Evolutionary conservation across 306 rosid species (phyloP).

Genomic region (Dalbergia cultrata): DNA sequence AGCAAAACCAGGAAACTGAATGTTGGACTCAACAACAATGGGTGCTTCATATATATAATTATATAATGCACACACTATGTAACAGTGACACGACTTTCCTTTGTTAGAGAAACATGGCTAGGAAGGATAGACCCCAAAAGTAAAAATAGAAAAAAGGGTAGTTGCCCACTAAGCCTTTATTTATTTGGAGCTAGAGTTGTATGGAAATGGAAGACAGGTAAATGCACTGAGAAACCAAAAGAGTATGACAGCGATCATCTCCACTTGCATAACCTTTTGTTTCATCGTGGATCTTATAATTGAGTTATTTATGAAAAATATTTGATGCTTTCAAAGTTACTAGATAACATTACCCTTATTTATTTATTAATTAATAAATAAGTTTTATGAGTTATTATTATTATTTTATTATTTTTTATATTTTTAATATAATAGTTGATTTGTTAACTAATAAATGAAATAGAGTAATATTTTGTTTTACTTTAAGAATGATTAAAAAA

Average conservation of each 20-base stretch:
- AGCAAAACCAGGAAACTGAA: constrained; percentile 45
- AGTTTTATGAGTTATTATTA: no score
- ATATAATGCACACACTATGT: constrained; percentile 17
- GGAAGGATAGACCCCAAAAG: constrained; percentile 7
- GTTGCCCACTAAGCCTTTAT: constrained; percentile 30
- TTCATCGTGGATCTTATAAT: constrained; percentile 2
- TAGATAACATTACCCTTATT: no score
- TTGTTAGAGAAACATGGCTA: constrained; percentile 27
- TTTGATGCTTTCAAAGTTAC: no score
- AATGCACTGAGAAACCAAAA: constrained; percentile 43
- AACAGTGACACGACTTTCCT: constrained; percentile 39
- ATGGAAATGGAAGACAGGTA: constrained; percentile 48
- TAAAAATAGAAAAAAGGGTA: neutral
- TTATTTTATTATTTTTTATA: no score
- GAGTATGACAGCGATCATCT: constrained; percentile 6
- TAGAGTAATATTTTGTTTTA: no score
- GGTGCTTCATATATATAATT: constrained; percentile 47
- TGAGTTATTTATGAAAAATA: constrained; percentile 12
- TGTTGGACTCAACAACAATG: constrained; percentile 46
- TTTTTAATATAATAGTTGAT: no score
- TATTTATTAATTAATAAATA: no score
- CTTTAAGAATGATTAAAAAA: no score
- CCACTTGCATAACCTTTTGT: constrained; percentile 30
- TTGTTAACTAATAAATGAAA: no score
- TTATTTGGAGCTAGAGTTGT: constrained; percentile 37